These are phyloP conservation scores for Trichoderma gracile DNA, from an alignment of 2,329 filamentous ascomycete genomes.

Conservation along the genomic window DNA sequence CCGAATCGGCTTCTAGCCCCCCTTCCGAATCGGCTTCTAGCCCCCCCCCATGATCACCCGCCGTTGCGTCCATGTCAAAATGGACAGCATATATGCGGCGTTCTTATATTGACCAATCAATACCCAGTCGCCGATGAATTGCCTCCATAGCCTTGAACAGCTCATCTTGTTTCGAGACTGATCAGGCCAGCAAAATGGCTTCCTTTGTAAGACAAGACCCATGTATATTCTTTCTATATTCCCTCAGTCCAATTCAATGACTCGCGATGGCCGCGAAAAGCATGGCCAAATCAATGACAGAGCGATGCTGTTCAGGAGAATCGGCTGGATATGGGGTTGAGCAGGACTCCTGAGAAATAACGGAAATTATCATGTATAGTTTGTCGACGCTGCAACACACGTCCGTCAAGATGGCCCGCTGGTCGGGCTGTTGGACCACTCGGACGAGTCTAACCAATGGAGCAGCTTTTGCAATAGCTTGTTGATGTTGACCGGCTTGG, in stretches of 20 bases:
- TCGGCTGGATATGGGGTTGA: background rate
- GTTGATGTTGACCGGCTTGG: conserved; percentile 53
- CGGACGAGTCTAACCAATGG: conserved; percentile 25
- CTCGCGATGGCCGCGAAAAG: background rate
- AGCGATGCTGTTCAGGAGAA: background rate
- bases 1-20: no score
- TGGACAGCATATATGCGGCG: no score
- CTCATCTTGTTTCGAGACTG: background rate
- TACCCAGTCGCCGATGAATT: background rate
- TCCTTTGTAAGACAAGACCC: background rate
- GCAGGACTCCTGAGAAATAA: background rate
- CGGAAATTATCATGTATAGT: no score
- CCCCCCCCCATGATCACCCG: no score
- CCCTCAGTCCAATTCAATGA: background rate
- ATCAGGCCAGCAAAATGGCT: background rate
- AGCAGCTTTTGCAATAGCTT: conserved; percentile 34
- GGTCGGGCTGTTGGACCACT: background rate
- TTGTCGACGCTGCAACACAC: background rate
- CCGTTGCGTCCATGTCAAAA: no score
- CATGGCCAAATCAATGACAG: background rate
- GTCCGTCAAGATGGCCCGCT: background rate
- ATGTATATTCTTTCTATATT: background rate
- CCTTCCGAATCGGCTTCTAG: no score
- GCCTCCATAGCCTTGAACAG: background rate
- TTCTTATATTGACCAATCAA: no score